A percentile compares a stretch with the other conserved stretches of the same genome.
Evolutionary conservation across 148 eudicot genomes (phyloP).

Genomic region (Chenopodium berlandieri): DNA sequence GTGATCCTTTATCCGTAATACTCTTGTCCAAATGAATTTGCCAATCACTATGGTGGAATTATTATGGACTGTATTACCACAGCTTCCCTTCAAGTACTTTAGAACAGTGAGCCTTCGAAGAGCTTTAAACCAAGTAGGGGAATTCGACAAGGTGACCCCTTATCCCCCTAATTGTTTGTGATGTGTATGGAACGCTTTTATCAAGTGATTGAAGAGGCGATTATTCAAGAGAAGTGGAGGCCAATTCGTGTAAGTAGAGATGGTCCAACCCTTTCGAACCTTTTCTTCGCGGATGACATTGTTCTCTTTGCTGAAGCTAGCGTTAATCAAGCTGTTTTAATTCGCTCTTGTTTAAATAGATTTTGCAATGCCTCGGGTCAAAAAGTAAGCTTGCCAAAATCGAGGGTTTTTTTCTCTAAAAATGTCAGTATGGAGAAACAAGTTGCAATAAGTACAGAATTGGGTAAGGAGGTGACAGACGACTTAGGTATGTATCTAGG

Average conservation of each 20-base stretch:
- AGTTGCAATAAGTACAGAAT: too few species aligned
- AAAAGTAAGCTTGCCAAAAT: too few species aligned
- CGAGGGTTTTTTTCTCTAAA: too few species aligned
- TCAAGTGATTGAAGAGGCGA: not conserved
- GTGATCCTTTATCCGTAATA: not conserved
- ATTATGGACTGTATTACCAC: not conserved
- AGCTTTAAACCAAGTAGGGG: not conserved
- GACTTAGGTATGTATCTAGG: too few species aligned
- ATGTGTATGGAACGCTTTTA: not conserved
- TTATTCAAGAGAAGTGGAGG: not conserved
- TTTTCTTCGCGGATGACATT: constrained; percentile 2
- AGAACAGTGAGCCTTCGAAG: not conserved
- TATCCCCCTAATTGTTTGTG: constrained; percentile 7
- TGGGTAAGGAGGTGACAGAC: too few species aligned
- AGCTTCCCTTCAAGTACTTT: not conserved
- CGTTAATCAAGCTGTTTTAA: too few species aligned
- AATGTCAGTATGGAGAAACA: too few species aligned
- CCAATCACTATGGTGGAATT: not conserved
- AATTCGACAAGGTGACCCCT: constrained; percentile 8
- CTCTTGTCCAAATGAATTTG: not conserved
- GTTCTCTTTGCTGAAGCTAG: not conserved
- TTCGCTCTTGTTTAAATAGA: too few species aligned
- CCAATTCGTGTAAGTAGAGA: not conserved
- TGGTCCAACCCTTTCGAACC: not conserved
- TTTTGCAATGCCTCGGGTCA: too few species aligned